These are phyloP conservation scores for Gonium pectorale DNA, from an alignment of 139 green algal genomes.

Conservation along the genomic window DNA sequence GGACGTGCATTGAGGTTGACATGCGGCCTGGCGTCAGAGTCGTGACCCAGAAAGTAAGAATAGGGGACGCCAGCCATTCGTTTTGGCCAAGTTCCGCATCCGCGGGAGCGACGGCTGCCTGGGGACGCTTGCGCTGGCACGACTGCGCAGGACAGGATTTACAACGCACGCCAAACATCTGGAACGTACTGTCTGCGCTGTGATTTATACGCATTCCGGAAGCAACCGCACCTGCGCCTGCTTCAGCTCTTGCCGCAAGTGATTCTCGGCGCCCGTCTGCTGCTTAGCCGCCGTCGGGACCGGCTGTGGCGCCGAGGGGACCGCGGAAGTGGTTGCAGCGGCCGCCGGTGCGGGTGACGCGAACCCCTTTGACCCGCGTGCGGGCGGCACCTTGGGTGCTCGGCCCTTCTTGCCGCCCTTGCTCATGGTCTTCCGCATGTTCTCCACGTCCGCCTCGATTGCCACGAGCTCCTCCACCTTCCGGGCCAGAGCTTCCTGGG, in stretches of 20 bases:
- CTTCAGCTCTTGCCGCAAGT: conserved; percentile 44
- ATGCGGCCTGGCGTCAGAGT: too few relatives aligned
- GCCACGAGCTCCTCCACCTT: conserved; percentile 48
- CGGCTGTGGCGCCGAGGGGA: neutral
- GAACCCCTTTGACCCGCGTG: conserved; percentile 46
- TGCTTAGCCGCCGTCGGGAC: neutral
- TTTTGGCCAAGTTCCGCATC: too few relatives aligned
- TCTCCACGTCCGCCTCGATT: conserved; percentile 52
- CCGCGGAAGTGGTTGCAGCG: neutral
- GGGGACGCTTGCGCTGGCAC: too few relatives aligned
- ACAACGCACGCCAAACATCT: too few relatives aligned
- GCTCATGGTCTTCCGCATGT: conserved; percentile 47
- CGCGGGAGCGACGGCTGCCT: too few relatives aligned
- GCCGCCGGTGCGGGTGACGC: neutral
- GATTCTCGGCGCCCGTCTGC: conserved; percentile 7
- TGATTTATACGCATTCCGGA: too few relatives aligned
- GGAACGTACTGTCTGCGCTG: too few relatives aligned
- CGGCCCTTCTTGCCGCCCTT: conserved; percentile 14
- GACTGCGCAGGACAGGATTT: too few relatives aligned
- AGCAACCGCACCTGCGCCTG: conserved; percentile 53
- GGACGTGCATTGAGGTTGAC: too few relatives aligned
- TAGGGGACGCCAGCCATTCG: too few relatives aligned
- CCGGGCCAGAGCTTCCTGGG: conserved; percentile 14
- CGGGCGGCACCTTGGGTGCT: neutral
- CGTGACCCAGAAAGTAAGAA: too few relatives aligned